Conservation (phyloP, 208 protist species). For the Willaertia magna region DNA sequence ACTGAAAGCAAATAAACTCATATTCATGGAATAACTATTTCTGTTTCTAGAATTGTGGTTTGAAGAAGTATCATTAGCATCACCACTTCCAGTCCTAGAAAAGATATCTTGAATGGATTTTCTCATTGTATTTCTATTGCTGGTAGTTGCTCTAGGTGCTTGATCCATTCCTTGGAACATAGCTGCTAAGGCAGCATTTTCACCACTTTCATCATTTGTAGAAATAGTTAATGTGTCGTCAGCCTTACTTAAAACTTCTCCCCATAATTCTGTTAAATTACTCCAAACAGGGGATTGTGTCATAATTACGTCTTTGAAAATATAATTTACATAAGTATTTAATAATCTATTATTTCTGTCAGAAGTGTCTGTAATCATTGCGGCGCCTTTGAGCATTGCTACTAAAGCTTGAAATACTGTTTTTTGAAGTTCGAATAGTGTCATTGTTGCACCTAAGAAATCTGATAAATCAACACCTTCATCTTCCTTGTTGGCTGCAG, state of each 20-base stretch:
- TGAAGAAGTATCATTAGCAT: neutral
- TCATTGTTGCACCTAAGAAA: neutral
- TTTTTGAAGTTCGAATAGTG: neutral
- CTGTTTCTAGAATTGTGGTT: neutral
- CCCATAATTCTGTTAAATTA: neutral
- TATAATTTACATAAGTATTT: neutral
- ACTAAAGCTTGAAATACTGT: neutral
- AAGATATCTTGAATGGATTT: neutral
- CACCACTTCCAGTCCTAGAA: neutral
- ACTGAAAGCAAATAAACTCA: neutral
- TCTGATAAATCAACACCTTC: neutral
- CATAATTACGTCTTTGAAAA: slow-evolving; percentile 7
- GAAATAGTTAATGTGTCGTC: neutral
- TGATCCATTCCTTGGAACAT: neutral
- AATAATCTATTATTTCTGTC: neutral
- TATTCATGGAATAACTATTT: neutral
- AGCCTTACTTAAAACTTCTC: neutral
- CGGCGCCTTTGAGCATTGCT: neutral
- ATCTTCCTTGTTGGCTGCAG: neutral
- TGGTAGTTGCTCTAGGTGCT: neutral
- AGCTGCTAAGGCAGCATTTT: neutral
- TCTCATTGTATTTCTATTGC: neutral
- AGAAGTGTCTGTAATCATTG: neutral
- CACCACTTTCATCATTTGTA: neutral
- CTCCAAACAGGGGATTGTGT: neutral